These are phyloP conservation scores for Rutstroemia sp. DNA, from an alignment of 2,329 filamentous ascomycete species.

Conservation along the genomic window DNA sequence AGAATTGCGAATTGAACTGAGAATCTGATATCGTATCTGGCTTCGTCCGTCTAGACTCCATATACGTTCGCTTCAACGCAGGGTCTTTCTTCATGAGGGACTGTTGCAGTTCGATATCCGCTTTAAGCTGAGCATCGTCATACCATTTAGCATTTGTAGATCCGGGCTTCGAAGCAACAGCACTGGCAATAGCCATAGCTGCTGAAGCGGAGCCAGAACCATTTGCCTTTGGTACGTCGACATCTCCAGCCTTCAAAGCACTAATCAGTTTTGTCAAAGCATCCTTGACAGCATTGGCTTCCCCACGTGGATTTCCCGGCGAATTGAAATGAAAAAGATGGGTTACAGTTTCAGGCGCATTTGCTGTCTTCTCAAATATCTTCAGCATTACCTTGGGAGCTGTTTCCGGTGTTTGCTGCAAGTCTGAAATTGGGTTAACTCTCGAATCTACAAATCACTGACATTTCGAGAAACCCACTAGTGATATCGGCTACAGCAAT, in stretches of 20 bases:
- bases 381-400: slow-evolving; percentile 89
- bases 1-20: slow-evolving; percentile 88
- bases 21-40: slow-evolving; percentile 73
- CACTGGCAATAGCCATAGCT: slow-evolving; percentile 71
- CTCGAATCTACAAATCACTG: slow-evolving; percentile 1
- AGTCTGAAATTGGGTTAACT: slow-evolving; percentile 47
- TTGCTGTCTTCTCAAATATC: slow-evolving; percentile 67
- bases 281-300: slow-evolving; percentile 82
- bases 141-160: slow-evolving; percentile 57
- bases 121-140: slow-evolving; percentile 70
- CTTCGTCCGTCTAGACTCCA: slow-evolving; percentile 75
- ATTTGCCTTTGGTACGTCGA: slow-evolving; percentile 26
- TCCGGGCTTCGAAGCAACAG: slow-evolving; percentile 45
- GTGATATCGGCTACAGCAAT: slow-evolving; percentile 71
- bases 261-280: slow-evolving; percentile 67
- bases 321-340: slow-evolving; percentile 91
- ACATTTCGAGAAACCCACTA: slow-evolving; percentile 47
- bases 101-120: slow-evolving; percentile 76
- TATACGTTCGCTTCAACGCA: slow-evolving; percentile 72
- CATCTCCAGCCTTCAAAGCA: slow-evolving; percentile 41
- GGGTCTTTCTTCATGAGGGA: slow-evolving; percentile 78
- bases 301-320: slow-evolving; percentile 61
- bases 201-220: slow-evolving; percentile 45
- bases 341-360: slow-evolving; percentile 52
- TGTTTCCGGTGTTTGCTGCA: slow-evolving; percentile 90